These are phyloP conservation scores for Tuber aestivum DNA, from an alignment of 495 filamentous ascomycete genomes.

Conservation along the genomic window DNA sequence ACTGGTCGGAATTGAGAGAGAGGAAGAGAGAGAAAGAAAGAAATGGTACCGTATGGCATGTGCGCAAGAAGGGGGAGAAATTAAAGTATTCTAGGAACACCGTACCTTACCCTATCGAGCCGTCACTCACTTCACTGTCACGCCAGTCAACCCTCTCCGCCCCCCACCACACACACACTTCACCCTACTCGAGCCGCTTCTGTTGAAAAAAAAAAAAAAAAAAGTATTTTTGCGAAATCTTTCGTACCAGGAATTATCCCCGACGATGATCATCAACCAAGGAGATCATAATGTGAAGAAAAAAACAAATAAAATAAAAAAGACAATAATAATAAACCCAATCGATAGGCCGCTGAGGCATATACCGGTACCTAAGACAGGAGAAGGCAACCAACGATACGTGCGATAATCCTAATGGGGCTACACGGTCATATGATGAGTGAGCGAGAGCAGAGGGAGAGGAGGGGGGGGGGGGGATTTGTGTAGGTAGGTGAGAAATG, in stretches of 20 bases:
- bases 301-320: background rate
- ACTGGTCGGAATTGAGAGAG: background rate
- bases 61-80: background rate
- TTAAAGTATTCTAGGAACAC: background rate
- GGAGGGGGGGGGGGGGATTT: background rate
- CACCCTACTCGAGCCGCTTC: conserved; percentile 28
- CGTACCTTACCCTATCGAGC: background rate
- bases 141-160: background rate
- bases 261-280: conserved; percentile 26
- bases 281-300: conserved; percentile 5
- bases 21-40: background rate
- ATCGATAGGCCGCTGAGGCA: background rate
- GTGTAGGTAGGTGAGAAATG: background rate
- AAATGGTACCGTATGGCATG: background rate
- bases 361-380: background rate
- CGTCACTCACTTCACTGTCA: background rate
- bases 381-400: conserved; percentile 5
- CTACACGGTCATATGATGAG: background rate
- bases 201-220: conserved; percentile 2
- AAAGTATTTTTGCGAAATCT: conserved; percentile 7
- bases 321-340: background rate
- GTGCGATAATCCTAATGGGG: background rate
- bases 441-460: background rate
- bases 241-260: conserved; percentile 21
- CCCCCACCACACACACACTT: conserved; percentile 4